Percentiles rank a stretch among this genome's conserved stretches.
phyloP scores from a whole-genome alignment of 768 basidiomycete genomes.

The Tricholoma sp. region DNA sequence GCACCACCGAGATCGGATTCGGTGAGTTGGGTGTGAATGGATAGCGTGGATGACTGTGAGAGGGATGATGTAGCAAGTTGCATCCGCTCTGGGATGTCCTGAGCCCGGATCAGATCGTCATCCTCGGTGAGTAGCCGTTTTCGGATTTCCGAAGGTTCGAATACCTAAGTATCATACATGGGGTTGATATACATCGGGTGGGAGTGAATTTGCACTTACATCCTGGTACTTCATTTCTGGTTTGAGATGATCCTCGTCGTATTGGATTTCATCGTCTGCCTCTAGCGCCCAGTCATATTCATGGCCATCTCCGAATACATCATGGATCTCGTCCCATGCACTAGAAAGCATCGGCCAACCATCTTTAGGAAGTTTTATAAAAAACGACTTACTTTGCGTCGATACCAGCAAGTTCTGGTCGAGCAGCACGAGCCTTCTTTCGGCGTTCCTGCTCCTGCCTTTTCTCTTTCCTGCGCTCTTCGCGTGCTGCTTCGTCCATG shows the following conservation, averaged over 20 bases:
- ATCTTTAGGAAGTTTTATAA: not conserved
- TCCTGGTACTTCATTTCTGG: slow-evolving; percentile 82
- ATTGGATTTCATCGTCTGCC: slow-evolving; percentile 65
- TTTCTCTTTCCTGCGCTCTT: slow-evolving; percentile 67
- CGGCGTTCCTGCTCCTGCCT: slow-evolving; percentile 64
- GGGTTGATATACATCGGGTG: slow-evolving; percentile 8
- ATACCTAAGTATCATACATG: slow-evolving; percentile 55
- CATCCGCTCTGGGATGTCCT: slow-evolving; percentile 94
- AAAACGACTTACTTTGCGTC: slow-evolving; percentile 66
- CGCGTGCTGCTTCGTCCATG: slow-evolving; percentile 73
- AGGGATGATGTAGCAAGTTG: slow-evolving; percentile 84
- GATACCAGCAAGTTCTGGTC: slow-evolving; percentile 72
- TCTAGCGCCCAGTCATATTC: slow-evolving; percentile 95
- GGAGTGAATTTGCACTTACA: slow-evolving; percentile 34
- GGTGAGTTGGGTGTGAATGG: slow-evolving; percentile 56
- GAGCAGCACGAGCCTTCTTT: slow-evolving; percentile 55
- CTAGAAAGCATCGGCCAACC: slow-evolving; percentile 33
- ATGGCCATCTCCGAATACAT: slow-evolving; percentile 93
- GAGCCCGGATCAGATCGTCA: slow-evolving; percentile 86
- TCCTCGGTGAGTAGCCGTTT: slow-evolving; percentile 86
- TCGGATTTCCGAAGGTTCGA: slow-evolving; percentile 95
- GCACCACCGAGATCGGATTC: slow-evolving; percentile 76
- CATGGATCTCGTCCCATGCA: slow-evolving; percentile 93
- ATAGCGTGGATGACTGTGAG: slow-evolving; percentile 58
- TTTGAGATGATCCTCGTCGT: slow-evolving; percentile 46